Evolutionary conservation across 805 yeast species (phyloP), one percentile per base, ranked within the genome.

Genomic region (Starmerella davenportii): DNA sequence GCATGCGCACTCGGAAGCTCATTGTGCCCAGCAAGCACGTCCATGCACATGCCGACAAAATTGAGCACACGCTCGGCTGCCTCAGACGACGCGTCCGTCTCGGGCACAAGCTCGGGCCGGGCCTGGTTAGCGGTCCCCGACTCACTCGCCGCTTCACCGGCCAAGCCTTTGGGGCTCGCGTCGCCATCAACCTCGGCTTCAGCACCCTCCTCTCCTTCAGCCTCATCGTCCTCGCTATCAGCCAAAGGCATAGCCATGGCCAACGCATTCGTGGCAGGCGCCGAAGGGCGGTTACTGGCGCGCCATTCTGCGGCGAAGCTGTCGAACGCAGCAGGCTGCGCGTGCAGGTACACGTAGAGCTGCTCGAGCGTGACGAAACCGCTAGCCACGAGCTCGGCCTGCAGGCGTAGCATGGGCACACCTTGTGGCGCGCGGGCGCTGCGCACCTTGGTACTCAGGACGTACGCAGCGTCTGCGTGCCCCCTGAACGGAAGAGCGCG

Each of bases 161-260:
- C 25, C n/a, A n/a, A n/a, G n/a, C n/a, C n/a, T n/a, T n/a, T n/a
- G n/a, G n/a, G n/a, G 11, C 25, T 23, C 7, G 25, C 25, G 15
- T 14, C 15, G 15, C 32, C 15, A 5, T 7, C 32, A 29, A 7
- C 13, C 11, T 7, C 11, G 11, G 25, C 25, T 23, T 23, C 9
- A 7, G 25, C 11, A 11, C 9, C 11, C 11, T 23, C 11, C 7
- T 11, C 11, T 7, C 9, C 11, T 23, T 7, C 9, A 7, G 25
- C 25, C 7, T 23, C 25, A 7, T 23, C 25, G n/a, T 37, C 40
- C 7, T 43, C 46, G 28, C 36, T 43, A 21, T 43, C 47, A n/a
- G 18, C 36, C 15, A 45, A 32, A 15, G 47, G 39, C 40, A 38
- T 41, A 1, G 48, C 40, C 46, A 43, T 45, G 3, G 48, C 28